Base-by-base conservation (phyloP, 169 alveolate species). In the Eimeria tenella region DNA sequence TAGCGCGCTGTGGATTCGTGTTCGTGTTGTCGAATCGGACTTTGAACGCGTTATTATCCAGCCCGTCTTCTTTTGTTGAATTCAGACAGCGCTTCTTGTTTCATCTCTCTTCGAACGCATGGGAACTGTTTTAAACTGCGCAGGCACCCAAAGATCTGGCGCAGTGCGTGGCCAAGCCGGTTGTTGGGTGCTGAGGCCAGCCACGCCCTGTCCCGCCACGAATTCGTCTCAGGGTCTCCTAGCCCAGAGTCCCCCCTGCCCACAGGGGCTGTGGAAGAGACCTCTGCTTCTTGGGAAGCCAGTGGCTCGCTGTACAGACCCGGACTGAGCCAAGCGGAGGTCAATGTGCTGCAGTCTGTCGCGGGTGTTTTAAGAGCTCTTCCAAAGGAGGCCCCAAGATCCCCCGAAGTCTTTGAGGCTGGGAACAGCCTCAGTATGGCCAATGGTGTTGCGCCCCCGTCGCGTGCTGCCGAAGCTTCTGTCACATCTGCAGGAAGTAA, bases 141-240 rank as follows among this genome's bases (percentile, higher is more conserved):
- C 77, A 68, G 77, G 77, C 77, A 68, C 1, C 77, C 77, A 13
- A 68, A 68, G n/a, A n/a, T 68, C 13, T 68, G 77, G 77, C 77
- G 31, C n/a, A 68, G 77, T n/a, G 77, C 77, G 13, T 68, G 77
- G 77, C 77, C 77, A 13, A 68, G 77, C 31, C 77, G 77, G 2
- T n/a, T 68, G 49, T 23, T 68, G 11, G 77, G 77, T 7, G 77
- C 77, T 10, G 77, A 68, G n/a, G 77, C 77, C 11, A 68, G n/a
- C 31, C 77, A 68, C n/a, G 77, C 31, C 11, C 77, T 68, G 13
- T 17, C 77, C 13, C 77, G 77, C n/a, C 77, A 68, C 77, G 31
- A 68, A 15, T 68, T 68, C 31, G 31, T 68, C 77, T 8, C 11
- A 23, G 77, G 77, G 77, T 5, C 77, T n/a, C 77, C 77, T 8